These are phyloP conservation scores for Aureobasidium sp. DNA, from an alignment of 2,329 filamentous ascomycete species.

Conservation along the genomic window DNA sequence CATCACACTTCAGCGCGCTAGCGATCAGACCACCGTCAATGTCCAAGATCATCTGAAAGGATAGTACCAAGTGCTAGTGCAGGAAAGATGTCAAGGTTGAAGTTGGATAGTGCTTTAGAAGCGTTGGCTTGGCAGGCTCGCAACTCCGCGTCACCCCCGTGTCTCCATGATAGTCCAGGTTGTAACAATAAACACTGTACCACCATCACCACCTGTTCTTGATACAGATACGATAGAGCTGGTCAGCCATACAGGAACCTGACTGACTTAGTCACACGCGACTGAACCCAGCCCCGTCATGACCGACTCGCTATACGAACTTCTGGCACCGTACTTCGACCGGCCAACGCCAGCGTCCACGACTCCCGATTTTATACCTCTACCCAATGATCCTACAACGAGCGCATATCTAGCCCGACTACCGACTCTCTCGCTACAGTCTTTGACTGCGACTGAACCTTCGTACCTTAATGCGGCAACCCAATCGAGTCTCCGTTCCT, in stretches of 20 bases:
- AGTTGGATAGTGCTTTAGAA: not conserved
- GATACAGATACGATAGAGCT: not conserved
- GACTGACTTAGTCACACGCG: not conserved
- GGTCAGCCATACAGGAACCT: not conserved
- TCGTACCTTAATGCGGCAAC: conserved; percentile 71
- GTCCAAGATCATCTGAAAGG: not conserved
- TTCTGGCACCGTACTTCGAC: conserved; percentile 57
- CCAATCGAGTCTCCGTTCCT: conserved; percentile 70
- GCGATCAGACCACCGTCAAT: rapidly evolving
- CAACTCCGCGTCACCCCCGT: not conserved
- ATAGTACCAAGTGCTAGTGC: not conserved
- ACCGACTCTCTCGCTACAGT: conserved; percentile 64
- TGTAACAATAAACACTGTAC: not conserved
- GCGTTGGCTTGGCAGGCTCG: conserved; percentile 7
- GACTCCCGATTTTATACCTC: conserved; percentile 25
- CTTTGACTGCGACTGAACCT: conserved; percentile 66
- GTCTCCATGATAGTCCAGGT: not conserved
- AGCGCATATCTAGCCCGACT: conserved; percentile 69
- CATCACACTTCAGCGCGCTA: not conserved
- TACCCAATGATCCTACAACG: conserved; percentile 43
- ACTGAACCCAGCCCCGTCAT: not conserved
- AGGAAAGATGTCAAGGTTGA: not conserved
- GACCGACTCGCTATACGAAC: conserved; percentile 62
- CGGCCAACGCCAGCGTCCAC: conserved; percentile 22
- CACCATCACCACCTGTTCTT: not conserved